These are phyloP conservation scores for Serendipita sp. DNA, from an alignment of 768 basidiomycete species.

Conservation along the genomic window DNA sequence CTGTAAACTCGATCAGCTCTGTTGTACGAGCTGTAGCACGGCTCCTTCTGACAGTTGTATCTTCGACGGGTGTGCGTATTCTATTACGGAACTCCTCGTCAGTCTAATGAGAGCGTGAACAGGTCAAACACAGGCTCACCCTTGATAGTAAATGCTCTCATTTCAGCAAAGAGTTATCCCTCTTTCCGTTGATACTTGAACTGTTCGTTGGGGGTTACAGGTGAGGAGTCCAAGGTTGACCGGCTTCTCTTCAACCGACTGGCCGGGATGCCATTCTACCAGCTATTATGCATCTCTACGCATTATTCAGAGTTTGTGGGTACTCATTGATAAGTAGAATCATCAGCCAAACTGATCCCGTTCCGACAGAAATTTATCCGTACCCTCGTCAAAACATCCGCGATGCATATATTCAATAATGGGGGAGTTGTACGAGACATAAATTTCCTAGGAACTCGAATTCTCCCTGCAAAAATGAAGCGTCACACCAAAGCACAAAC, in stretches of 20 bases:
- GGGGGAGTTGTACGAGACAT: slow-evolving; percentile 76
- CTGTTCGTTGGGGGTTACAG: not conserved
- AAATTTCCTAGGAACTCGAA: slow-evolving; percentile 55
- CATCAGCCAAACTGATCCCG: not conserved
- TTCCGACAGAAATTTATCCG: slow-evolving; percentile 50
- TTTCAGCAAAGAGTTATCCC: not conserved
- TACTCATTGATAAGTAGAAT: slow-evolving; percentile 11
- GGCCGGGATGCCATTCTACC: slow-evolving; percentile 64
- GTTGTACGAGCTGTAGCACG: not conserved
- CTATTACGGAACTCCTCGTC: not conserved
- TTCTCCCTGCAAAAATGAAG: slow-evolving; percentile 57
- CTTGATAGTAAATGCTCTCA: slow-evolving; percentile 1
- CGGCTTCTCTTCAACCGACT: not conserved
- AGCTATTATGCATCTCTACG: slow-evolving; percentile 68
- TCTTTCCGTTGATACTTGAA: not conserved
- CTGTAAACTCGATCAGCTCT: not conserved
- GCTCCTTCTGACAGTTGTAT: not conserved
- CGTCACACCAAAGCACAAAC: slow-evolving; percentile 32
- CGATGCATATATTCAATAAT: slow-evolving; percentile 50
- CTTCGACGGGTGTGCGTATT: slow-evolving; percentile 7
- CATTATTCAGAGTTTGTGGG: slow-evolving; percentile 63
- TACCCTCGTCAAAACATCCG: slow-evolving; percentile 53
- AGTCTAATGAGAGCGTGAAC: not conserved
- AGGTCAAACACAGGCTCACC: not conserved
- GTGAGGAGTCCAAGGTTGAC: not conserved